Percentiles rank a stretch among this genome's conserved stretches.
Evolutionary conservation across 495 filamentous ascomycete species (phyloP).

Genomic region (Penicillium pulvis): DNA sequence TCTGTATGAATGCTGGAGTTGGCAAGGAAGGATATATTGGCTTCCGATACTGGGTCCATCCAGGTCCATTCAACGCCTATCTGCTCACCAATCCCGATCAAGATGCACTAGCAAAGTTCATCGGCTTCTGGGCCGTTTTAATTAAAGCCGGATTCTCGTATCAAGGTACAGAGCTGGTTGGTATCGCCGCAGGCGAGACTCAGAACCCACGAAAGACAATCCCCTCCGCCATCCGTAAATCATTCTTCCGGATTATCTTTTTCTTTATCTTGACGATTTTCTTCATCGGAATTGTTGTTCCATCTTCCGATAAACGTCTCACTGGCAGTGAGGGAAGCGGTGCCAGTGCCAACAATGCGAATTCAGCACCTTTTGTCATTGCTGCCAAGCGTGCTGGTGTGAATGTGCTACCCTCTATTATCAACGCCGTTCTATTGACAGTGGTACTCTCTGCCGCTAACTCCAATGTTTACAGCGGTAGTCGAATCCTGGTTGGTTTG

Average conservation of each 20-base stretch:
- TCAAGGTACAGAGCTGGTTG: slow-evolving; percentile 71
- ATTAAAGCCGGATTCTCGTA: slow-evolving; percentile 69
- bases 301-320: slow-evolving; percentile 45
- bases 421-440: slow-evolving; percentile 77
- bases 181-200: slow-evolving; percentile 74
- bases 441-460: slow-evolving; percentile 76
- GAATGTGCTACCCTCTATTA: slow-evolving; percentile 65
- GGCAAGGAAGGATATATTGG: slow-evolving; percentile 60
- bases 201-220: slow-evolving; percentile 70
- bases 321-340: slow-evolving; percentile 44
- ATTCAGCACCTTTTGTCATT: slow-evolving; percentile 67
- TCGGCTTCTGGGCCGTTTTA: slow-evolving; percentile 52
- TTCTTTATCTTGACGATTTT: slow-evolving; percentile 74
- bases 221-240: slow-evolving; percentile 71
- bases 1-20: slow-evolving; percentile 67
- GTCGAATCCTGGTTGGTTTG: slow-evolving; percentile 64
- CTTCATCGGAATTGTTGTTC: slow-evolving; percentile 73
- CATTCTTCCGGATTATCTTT: slow-evolving; percentile 74
- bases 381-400: slow-evolving; percentile 66
- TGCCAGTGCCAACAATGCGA: slow-evolving; percentile 43
- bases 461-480: slow-evolving; percentile 77
- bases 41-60: slow-evolving; percentile 68
- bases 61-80: slow-evolving; percentile 65
- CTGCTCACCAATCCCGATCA: slow-evolving; percentile 49
- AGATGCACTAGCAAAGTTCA: slow-evolving; percentile 56